Percentiles rank a stretch among this genome's conserved stretches.
phyloP scores from a whole-genome alignment of 1,139 yeast genomes.

The Ashbya aceris region DNA sequence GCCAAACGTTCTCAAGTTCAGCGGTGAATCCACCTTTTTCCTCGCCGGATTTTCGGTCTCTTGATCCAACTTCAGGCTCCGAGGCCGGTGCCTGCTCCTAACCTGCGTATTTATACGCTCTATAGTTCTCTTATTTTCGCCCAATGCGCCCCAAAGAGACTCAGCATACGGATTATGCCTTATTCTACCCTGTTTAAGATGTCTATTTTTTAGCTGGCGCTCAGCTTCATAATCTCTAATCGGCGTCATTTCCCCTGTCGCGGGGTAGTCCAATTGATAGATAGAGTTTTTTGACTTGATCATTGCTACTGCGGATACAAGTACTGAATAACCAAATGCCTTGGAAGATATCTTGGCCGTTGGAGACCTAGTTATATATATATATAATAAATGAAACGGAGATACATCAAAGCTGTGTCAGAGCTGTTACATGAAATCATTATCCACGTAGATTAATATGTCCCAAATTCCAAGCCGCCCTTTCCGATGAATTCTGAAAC shows the following conservation, averaged over 20 bases:
- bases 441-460: not conserved
- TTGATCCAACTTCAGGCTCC: constrained; percentile 5
- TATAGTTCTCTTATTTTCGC: constrained; percentile 22
- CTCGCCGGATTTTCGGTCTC: constrained; percentile 19
- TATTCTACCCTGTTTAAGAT: not conserved
- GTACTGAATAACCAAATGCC: not conserved
- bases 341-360: too few species aligned
- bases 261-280: constrained; percentile 18
- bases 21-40: constrained; percentile 21
- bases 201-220: not conserved
- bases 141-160: constrained; percentile 25
- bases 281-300: constrained; percentile 21
- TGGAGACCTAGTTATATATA: too few species aligned
- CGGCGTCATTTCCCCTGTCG: constrained; percentile 24
- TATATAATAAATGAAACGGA: too few species aligned
- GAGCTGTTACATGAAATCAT: not conserved
- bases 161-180: constrained; percentile 26
- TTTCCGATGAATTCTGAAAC: constrained; percentile 77
- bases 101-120: constrained; percentile 12
- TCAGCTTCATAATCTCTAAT: constrained; percentile 22
- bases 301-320: constrained; percentile 12
- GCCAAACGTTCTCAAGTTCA: constrained; percentile 14
- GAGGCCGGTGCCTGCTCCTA: constrained; percentile 7
- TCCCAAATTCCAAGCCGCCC: constrained; percentile 60
- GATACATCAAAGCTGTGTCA: too few species aligned